These are phyloP conservation scores for Penicillium sp. DNA, from an alignment of 2,329 filamentous ascomycete genomes.

Conservation along the genomic window DNA sequence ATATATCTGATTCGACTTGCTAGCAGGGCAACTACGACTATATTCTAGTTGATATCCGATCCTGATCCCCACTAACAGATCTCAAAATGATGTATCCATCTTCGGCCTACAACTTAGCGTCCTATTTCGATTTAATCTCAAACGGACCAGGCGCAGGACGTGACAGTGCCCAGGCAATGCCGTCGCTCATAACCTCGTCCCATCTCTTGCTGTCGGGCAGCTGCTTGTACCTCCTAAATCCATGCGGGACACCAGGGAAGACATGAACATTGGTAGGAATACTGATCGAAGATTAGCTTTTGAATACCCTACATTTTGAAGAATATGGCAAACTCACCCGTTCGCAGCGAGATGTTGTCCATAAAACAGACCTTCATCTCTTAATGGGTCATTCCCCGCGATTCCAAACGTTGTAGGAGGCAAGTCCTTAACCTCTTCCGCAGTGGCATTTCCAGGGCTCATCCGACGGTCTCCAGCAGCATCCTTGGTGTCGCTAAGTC, in stretches of 20 bases:
- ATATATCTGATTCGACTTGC: neutral
- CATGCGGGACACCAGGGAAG: constrained; percentile 56
- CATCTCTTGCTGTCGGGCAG: constrained; percentile 30
- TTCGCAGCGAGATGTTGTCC: constrained; percentile 46
- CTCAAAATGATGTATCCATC: neutral
- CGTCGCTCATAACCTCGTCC: constrained; percentile 32
- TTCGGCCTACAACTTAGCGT: neutral
- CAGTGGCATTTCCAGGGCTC: constrained; percentile 41
- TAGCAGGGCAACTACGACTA: neutral
- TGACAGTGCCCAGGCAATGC: constrained; percentile 32
- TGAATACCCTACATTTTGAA: too few relatives aligned
- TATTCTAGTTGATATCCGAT: neutral
- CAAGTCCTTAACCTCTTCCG: constrained; percentile 39
- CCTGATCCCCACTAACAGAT: neutral
- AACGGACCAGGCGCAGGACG: constrained; percentile 22
- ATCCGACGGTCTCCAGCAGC: constrained; percentile 36
- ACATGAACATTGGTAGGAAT: constrained; percentile 52
- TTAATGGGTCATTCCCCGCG: constrained; percentile 49
- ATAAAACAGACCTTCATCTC: constrained; percentile 53
- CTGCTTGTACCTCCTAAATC: constrained; percentile 41
- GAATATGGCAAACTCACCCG: constrained; percentile 35
- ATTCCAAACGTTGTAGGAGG: constrained; percentile 50
- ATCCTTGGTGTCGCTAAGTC: constrained; percentile 24
- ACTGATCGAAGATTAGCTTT: constrained; percentile 25
- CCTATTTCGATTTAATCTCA: constrained; percentile 23